phyloP scores from a whole-genome alignment of 805 yeast species.

The Monosporozyma aerobia region DNA sequence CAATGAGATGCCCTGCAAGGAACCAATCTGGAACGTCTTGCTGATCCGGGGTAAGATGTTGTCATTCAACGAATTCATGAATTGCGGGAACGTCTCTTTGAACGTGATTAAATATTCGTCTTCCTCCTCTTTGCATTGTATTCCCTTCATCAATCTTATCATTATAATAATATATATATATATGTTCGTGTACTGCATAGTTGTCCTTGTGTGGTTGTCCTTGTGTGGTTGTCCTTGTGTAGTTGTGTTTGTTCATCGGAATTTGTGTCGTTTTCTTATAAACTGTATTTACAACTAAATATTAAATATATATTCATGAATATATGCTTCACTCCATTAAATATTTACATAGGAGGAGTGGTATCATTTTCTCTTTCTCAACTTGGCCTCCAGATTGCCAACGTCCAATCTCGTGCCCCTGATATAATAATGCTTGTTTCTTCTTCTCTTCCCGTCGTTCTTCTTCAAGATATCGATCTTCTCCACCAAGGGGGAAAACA shows the following conservation, averaged over 20 bases:
- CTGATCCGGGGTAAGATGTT: conserved; percentile 36
- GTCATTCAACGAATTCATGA: conserved; percentile 38
- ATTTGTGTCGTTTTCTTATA: too few relatives aligned
- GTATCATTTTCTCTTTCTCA: conserved; percentile 24
- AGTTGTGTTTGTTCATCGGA: too few relatives aligned
- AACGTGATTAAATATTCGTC: conserved; percentile 42
- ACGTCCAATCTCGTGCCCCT: conserved; percentile 73
- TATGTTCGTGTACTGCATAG: too few relatives aligned
- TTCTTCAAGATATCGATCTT: conserved; percentile 70
- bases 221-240: too few relatives aligned
- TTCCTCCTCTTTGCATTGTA: conserved; percentile 13
- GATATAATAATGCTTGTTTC: conserved; percentile 86
- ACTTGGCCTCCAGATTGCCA: conserved; percentile 49
- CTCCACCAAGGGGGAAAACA: conserved; percentile 70
- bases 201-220: too few relatives aligned
- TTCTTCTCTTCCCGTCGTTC: conserved; percentile 49
- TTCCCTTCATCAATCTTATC: too few relatives aligned
- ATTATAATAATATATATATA: too few relatives aligned
- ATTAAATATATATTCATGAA: too few relatives aligned
- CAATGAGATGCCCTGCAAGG: conserved; percentile 63
- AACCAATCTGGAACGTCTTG: conserved; percentile 55
- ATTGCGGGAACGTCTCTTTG: conserved; percentile 40
- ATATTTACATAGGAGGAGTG: too few relatives aligned
- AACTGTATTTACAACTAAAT: too few relatives aligned
- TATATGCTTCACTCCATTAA: too few relatives aligned